Evolutionary conservation across 1,139 yeast genomes (phyloP).

Genomic region (Saccharomycopsis hybrid): DNA sequence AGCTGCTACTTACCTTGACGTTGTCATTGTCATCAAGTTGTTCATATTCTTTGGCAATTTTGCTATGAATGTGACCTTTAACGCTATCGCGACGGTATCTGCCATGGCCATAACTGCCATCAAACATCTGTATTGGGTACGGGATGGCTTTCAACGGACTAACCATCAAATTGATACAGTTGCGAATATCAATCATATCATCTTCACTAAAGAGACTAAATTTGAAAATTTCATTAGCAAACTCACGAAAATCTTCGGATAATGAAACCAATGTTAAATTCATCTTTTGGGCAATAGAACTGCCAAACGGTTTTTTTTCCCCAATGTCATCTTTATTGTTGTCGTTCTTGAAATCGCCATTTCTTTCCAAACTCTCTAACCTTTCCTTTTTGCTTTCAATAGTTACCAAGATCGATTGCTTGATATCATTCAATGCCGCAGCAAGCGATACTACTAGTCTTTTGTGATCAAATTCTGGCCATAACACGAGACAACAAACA

Average conservation of each 20-base stretch:
- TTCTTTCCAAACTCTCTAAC: conserved; percentile 21
- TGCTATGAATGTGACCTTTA: neutral
- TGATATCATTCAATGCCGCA: conserved; percentile 21
- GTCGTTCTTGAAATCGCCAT: neutral
- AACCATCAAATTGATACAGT: conserved; percentile 34
- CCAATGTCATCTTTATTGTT: conserved; percentile 1
- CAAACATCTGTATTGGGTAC: conserved; percentile 22
- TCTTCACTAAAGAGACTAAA: conserved; percentile 31
- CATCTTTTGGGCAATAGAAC: conserved; percentile 21
- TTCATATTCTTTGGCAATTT: no score
- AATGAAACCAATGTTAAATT: conserved; percentile 30
- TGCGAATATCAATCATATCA: conserved; percentile 34
- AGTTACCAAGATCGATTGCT: conserved; percentile 1
- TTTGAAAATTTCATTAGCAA: conserved; percentile 34
- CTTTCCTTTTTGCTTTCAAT: neutral
- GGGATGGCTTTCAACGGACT: conserved; percentile 39
- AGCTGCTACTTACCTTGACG: neutral
- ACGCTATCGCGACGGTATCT: neutral
- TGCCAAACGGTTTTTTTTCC: conserved; percentile 15
- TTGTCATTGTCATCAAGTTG: neutral
- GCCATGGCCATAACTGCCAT: no score
- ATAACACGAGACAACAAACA: conserved; percentile 30
- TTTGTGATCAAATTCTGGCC: conserved; percentile 37
- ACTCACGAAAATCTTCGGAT: conserved; percentile 39
- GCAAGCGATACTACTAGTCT: conserved; percentile 26